A percentile compares a stretch with the other conserved stretches of the same genome.
These are phyloP conservation scores for Chloris gayana DNA, from an alignment of 176 grass and related monocot genomes.

Conservation along the genomic window DNA sequence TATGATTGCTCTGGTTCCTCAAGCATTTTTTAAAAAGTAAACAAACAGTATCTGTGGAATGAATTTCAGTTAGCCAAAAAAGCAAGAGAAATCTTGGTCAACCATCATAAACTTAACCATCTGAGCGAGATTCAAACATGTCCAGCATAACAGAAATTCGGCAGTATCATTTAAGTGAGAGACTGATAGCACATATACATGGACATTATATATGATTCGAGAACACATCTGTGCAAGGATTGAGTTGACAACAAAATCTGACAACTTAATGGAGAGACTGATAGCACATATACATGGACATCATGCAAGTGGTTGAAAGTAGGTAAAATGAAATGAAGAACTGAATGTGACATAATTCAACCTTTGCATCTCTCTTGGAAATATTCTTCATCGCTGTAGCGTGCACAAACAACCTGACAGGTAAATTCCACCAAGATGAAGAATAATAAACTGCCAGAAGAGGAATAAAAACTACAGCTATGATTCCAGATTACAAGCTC, in stretches of 20 bases:
- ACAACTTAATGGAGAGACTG: background rate
- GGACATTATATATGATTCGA: too few species aligned
- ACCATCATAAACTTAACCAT: background rate
- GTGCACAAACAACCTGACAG: constrained; percentile 78
- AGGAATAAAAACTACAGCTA: background rate
- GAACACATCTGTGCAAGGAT: too few species aligned
- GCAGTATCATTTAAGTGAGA: background rate
- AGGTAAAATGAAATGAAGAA: constrained; percentile 23
- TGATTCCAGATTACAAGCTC: constrained; percentile 24
- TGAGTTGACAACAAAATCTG: background rate
- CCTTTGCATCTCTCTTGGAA: constrained; percentile 92
- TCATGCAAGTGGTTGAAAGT: constrained; percentile 4
- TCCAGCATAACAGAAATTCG: background rate
- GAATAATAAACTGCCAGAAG: constrained; percentile 27
- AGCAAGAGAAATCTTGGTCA: background rate
- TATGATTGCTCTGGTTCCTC: background rate
- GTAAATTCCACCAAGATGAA: constrained; percentile 37
- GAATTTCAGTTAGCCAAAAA: background rate
- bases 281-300: constrained; percentile 34
- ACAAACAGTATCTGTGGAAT: background rate
- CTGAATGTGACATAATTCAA: constrained; percentile 32
- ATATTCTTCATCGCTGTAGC: constrained; percentile 85
- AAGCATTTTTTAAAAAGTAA: background rate
- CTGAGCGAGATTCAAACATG: background rate
- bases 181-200: too few species aligned